Percentiles rank a stretch among this genome's conserved stretches.
These are phyloP conservation scores for Infundibulicybe gibba DNA, from an alignment of 768 basidiomycete genomes.

Conservation along the genomic window DNA sequence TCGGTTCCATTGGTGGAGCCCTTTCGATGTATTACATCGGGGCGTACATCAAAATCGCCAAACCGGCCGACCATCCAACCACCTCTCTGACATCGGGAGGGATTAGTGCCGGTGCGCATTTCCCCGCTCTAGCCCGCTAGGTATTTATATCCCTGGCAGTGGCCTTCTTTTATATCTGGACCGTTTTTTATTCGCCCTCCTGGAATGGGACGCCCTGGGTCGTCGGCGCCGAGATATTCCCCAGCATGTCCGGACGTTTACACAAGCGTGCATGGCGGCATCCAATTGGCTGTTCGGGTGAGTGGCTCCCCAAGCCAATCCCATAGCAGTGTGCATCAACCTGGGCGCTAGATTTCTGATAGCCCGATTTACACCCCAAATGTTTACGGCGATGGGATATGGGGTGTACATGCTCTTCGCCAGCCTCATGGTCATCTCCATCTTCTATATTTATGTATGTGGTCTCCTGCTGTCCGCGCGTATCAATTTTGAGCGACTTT, in stretches of 20 bases:
- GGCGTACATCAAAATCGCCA: slow-evolving; percentile 36
- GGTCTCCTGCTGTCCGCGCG: neutral
- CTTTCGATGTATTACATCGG: slow-evolving; percentile 41
- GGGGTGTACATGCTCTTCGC: slow-evolving; percentile 36
- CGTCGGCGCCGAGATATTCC: slow-evolving; percentile 39
- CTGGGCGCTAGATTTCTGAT: slow-evolving; percentile 24
- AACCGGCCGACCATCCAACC: slow-evolving; percentile 19
- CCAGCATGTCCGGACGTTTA: slow-evolving; percentile 34
- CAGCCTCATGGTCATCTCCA: slow-evolving; percentile 26
- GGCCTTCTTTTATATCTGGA: slow-evolving; percentile 35
- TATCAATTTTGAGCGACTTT: neutral
- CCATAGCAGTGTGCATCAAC: neutral
- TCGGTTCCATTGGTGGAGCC: slow-evolving; percentile 34
- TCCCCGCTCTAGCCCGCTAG: neutral
- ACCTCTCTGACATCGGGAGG: slow-evolving; percentile 18
- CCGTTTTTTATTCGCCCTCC: slow-evolving; percentile 31
- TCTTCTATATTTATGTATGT: slow-evolving; percentile 29
- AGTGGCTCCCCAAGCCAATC: neutral
- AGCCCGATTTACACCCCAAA: slow-evolving; percentile 33
- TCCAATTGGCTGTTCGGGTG: slow-evolving; percentile 32
- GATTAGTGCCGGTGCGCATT: slow-evolving; percentile 24
- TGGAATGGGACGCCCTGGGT: slow-evolving; percentile 49
- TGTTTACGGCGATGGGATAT: slow-evolving; percentile 31
- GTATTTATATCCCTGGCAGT: slow-evolving; percentile 8
- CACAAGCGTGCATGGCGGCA: slow-evolving; percentile 31